phyloP scores from a whole-genome alignment of 2,329 filamentous ascomycete species.

The Ophiostoma triangulosporum region DNA sequence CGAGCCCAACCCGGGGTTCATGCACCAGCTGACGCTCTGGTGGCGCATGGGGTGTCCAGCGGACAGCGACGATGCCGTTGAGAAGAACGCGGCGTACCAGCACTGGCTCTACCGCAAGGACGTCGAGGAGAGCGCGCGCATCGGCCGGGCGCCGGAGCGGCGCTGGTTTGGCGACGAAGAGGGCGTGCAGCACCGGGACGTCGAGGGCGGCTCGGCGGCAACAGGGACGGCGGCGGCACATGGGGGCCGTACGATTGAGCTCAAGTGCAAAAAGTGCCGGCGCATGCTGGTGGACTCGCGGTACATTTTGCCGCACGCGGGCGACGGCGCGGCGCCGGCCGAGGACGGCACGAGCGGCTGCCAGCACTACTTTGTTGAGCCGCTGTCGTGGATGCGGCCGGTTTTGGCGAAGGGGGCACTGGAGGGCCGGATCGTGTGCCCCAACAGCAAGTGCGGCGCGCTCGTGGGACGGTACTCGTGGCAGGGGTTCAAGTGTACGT shows the following conservation, averaged over 20 bases:
- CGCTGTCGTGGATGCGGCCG: conserved; percentile 86
- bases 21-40: conserved; percentile 76
- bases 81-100: conserved; percentile 64
- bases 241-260: conserved; percentile 32
- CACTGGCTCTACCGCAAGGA: conserved; percentile 48
- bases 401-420: conserved; percentile 69
- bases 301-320: conserved; percentile 54
- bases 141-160: conserved; percentile 66
- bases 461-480: conserved; percentile 90
- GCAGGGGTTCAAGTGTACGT: conserved; percentile 90
- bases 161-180: conserved; percentile 74
- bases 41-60: conserved; percentile 72
- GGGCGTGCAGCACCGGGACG: conserved; percentile 17
- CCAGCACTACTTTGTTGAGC: conserved; percentile 81
- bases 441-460: conserved; percentile 61
- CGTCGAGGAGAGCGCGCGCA: conserved; percentile 46
- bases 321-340: neutral
- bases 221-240: neutral
- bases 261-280: conserved; percentile 88
- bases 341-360: conserved; percentile 32
- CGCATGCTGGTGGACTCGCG: conserved; percentile 39
- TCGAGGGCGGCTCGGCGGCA: too few species aligned
- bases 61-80: conserved; percentile 37
- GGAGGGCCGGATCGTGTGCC: conserved; percentile 74
- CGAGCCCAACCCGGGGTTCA: conserved; percentile 86